phyloP scores from a whole-genome alignment of 2,329 filamentous ascomycete genomes.

The Thielaviopsis punctulata region DNA sequence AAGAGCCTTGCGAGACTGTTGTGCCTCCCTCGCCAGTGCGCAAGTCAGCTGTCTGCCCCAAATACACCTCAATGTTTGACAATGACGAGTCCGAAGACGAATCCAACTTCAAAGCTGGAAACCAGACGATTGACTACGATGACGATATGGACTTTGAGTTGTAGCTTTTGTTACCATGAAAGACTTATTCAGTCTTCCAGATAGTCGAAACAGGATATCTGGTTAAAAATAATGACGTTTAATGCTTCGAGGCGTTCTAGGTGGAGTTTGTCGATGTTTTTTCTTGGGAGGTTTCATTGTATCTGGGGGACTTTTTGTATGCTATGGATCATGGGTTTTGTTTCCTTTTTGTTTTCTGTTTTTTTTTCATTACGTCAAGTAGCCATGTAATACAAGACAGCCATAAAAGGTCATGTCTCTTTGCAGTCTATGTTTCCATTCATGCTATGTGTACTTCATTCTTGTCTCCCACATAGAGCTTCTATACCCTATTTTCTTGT shows the following conservation, averaged over 20 bases:
- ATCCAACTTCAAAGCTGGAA: conserved; percentile 17
- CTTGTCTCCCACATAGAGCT: not conserved
- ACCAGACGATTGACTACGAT: conserved; percentile 24
- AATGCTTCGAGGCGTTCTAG: not conserved
- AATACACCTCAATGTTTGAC: conserved; percentile 43
- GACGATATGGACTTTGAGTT: conserved; percentile 41
- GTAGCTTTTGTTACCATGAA: not conserved
- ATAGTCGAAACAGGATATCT: conserved; percentile 12
- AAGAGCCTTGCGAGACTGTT: not conserved
- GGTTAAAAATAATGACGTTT: conserved; percentile 3
- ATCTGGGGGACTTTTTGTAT: not conserved
- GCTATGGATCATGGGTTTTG: not conserved
- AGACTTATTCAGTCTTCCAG: conserved; percentile 3
- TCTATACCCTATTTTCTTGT: not conserved
- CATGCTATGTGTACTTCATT: not conserved
- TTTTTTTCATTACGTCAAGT: not conserved
- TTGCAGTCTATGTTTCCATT: not conserved
- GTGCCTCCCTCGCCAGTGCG: conserved; percentile 4
- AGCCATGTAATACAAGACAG: conserved; percentile 1
- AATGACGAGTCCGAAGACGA: conserved; percentile 27
- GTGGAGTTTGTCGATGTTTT: not conserved
- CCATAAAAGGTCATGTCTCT: not conserved
- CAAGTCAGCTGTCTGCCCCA: conserved; percentile 23
- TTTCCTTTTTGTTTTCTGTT: not conserved
- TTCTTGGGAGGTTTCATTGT: not conserved